Percentiles rank a stretch among this genome's conserved stretches.
These are phyloP conservation scores for Diaporthe aspalathi DNA, from an alignment of 2,329 filamentous ascomycete species.

Conservation along the genomic window DNA sequence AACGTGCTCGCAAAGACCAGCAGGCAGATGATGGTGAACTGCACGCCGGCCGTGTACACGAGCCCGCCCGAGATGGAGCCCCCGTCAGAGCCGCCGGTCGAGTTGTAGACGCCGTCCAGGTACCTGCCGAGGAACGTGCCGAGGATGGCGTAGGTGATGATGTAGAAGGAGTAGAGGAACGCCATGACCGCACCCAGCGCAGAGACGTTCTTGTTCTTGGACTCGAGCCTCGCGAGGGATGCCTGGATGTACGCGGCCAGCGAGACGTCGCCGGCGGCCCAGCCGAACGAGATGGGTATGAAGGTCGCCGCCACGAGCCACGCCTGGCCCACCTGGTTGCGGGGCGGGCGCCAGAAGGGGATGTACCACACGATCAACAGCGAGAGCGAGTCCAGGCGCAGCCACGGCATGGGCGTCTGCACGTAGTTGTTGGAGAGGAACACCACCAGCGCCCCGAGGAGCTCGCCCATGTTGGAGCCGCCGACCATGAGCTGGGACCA, in stretches of 20 bases:
- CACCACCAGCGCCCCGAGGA: conserved; percentile 60
- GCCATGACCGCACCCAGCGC: conserved; percentile 63
- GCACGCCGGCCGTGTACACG: conserved; percentile 57
- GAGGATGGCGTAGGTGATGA: conserved; percentile 46
- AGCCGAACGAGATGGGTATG: conserved; percentile 60
- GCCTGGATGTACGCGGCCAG: conserved; percentile 64
- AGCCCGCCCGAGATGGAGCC: conserved; percentile 53
- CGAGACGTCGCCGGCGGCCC: conserved; percentile 63
- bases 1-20: conserved; percentile 58
- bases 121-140: conserved; percentile 56
- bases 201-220: conserved; percentile 57
- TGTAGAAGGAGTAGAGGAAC: conserved; percentile 62
- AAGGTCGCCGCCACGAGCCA: conserved; percentile 60
- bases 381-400: conserved; percentile 59
- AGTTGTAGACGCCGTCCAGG: conserved; percentile 55
- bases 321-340: conserved; percentile 54
- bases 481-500: conserved; percentile 63
- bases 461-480: conserved; percentile 62
- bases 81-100: conserved; percentile 45
- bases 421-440: conserved; percentile 61
- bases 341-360: conserved; percentile 57
- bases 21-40: conserved; percentile 57
- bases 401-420: conserved; percentile 62
- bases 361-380: conserved; percentile 62
- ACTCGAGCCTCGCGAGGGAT: conserved; percentile 57